phyloP scores from a whole-genome alignment of 352 stramenopile genomes.

The Bremia lactucae region DNA sequence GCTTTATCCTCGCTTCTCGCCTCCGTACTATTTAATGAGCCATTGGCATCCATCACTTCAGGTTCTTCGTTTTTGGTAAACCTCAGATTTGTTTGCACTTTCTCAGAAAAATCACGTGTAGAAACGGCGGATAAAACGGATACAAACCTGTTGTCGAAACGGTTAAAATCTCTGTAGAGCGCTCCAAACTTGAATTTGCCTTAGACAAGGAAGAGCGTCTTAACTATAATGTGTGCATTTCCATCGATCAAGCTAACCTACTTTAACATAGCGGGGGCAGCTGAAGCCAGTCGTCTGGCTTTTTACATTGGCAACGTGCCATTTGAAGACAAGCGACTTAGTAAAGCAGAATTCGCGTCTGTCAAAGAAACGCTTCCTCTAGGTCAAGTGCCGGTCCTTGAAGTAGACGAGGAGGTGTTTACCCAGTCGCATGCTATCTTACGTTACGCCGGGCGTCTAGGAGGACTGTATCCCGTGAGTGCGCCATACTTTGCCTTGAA shows the following conservation, averaged over 20 bases:
- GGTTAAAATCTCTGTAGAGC: too few species aligned
- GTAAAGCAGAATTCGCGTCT: conserved; percentile 18
- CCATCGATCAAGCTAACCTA: conserved; percentile 51
- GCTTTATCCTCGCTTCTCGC: too few species aligned
- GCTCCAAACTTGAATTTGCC: too few species aligned
- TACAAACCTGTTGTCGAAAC: too few species aligned
- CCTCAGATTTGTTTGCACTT: too few species aligned
- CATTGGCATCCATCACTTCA: too few species aligned
- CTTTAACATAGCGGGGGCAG: conserved; percentile 27
- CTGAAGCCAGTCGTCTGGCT: conserved; percentile 37
- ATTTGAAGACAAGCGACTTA: conserved; percentile 48
- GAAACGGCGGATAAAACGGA: too few species aligned
- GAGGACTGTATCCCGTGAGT: conserved; percentile 35
- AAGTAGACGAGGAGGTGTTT: conserved; percentile 41
- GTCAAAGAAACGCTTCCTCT: conserved; percentile 37
- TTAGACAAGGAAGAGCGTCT: too few species aligned
- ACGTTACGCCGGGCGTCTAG: conserved; percentile 53
- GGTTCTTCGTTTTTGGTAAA: too few species aligned
- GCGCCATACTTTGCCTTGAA: conserved; percentile 28
- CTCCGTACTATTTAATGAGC: too few species aligned
- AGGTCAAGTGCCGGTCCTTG: conserved; percentile 35
- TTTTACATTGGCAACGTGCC: conserved; percentile 39
- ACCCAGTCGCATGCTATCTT: conserved; percentile 55
- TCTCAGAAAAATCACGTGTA: too few species aligned
- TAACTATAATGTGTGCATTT: conserved; percentile 25